Percentiles rank a stretch among this genome's conserved stretches.
These are phyloP conservation scores for Papiliotrema laurentii DNA, from an alignment of 1,284 basidiomycete species.

Conservation along the genomic window DNA sequence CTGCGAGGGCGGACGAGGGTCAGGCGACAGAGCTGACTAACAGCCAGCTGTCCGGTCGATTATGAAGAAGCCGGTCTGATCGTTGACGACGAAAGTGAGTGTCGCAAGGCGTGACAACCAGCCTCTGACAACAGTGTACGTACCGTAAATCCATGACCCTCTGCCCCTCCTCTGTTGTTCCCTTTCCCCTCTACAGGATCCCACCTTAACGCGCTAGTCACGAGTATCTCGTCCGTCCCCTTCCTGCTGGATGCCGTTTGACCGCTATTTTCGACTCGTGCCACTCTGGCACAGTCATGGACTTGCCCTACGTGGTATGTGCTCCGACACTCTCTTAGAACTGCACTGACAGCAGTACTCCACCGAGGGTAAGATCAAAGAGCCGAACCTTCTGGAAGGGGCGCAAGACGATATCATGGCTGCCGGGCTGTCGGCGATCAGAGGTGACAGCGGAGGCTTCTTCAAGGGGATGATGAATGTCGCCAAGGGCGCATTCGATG, in stretches of 20 bases:
- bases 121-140: slow-evolving; percentile 9
- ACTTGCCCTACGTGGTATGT: slow-evolving; percentile 50
- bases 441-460: slow-evolving; percentile 70
- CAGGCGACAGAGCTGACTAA: not conserved
- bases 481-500: slow-evolving; percentile 11
- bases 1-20: not conserved
- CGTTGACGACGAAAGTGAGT: slow-evolving; percentile 57
- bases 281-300: slow-evolving; percentile 48
- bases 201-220: slow-evolving; percentile 28
- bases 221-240: slow-evolving; percentile 57
- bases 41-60: slow-evolving; percentile 80
- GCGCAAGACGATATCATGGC: slow-evolving; percentile 68
- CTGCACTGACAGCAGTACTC: slow-evolving; percentile 56
- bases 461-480: slow-evolving; percentile 51
- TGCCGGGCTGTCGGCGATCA: slow-evolving; percentile 43
- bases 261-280: slow-evolving; percentile 77
- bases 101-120: not conserved
- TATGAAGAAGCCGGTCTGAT: slow-evolving; percentile 68
- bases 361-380: slow-evolving; percentile 89
- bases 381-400: slow-evolving; percentile 74
- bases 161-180: no score
- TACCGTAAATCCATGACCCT: no score
- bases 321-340: no score
- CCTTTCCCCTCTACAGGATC: not conserved
- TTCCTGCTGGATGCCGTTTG: slow-evolving; percentile 79